Percentiles rank a stretch among this genome's conserved stretches.
phyloP scores from a whole-genome alignment of 2,329 filamentous ascomycete species.

The Pseudopithomyces chartarum region DNA sequence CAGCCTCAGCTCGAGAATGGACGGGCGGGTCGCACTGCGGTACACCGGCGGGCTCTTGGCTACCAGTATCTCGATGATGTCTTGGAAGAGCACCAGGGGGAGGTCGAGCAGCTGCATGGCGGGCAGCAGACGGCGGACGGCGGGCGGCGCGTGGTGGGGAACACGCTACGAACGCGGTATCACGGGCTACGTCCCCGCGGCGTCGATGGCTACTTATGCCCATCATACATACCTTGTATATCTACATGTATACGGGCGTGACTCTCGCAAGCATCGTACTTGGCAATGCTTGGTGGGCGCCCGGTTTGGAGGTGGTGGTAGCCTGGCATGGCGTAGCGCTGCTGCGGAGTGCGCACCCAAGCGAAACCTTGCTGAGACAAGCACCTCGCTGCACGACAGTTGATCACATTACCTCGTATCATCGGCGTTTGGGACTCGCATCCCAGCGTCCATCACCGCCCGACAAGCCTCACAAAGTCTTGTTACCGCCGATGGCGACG shows the following conservation, averaged over 20 bases:
- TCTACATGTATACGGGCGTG: background rate
- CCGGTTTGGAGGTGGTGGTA: background rate
- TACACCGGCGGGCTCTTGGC: background rate
- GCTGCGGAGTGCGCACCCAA: background rate
- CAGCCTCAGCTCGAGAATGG: background rate
- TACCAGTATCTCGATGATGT: slow-evolving; percentile 3
- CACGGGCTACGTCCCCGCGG: no score
- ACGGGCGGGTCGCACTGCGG: background rate
- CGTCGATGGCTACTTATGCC: no score
- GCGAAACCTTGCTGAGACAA: background rate
- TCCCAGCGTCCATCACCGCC: background rate
- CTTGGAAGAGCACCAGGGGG: slow-evolving; percentile 7
- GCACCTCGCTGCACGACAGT: background rate
- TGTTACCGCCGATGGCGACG: background rate
- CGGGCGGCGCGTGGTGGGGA: no score
- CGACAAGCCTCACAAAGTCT: background rate
- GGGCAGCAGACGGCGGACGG: background rate
- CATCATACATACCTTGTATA: no score
- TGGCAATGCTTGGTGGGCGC: background rate
- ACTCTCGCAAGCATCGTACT: background rate
- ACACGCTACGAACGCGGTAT: background rate
- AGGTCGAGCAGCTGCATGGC: slow-evolving; percentile 7
- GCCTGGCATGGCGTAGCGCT: background rate
- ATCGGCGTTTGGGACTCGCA: background rate
- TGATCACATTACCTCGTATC: background rate